Conservation (phyloP, 2,329 filamentous ascomycete genomes). For the Beauveria pseudobassiana region DNA sequence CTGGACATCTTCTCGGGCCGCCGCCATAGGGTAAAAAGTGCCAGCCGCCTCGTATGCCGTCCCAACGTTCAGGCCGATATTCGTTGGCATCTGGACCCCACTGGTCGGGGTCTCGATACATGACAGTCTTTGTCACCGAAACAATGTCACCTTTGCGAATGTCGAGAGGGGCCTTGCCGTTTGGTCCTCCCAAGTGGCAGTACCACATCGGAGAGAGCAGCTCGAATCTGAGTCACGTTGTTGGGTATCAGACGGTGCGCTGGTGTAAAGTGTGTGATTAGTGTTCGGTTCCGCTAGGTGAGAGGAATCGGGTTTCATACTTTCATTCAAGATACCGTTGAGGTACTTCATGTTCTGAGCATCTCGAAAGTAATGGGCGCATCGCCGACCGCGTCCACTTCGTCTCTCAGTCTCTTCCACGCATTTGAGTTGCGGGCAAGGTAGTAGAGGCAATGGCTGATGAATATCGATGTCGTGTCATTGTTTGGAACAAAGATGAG, state of each 20-base stretch:
- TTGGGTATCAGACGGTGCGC: neutral
- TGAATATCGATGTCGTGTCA: slow-evolving; percentile 15
- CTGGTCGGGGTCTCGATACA: slow-evolving; percentile 30
- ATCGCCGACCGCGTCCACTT: neutral
- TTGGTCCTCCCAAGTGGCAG: slow-evolving; percentile 43
- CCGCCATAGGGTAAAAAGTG: slow-evolving; percentile 20
- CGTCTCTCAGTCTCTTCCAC: slow-evolving; percentile 14
- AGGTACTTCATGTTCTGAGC: slow-evolving; percentile 14
- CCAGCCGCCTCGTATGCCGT: slow-evolving; percentile 18
- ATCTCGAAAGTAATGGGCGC: slow-evolving; percentile 17
- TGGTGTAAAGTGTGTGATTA: neutral
- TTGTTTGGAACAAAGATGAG: slow-evolving; percentile 16
- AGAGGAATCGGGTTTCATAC: neutral
- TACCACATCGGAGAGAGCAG: slow-evolving; percentile 30
- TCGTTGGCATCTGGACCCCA: slow-evolving; percentile 31
- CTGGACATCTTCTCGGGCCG: slow-evolving; percentile 20
- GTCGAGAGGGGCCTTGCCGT: slow-evolving; percentile 39
- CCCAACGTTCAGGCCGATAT: slow-evolving; percentile 33
- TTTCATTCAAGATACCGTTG: slow-evolving; percentile 19
- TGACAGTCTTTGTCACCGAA: slow-evolving; percentile 34
- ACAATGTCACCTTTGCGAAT: slow-evolving; percentile 38
- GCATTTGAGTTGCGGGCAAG: slow-evolving; percentile 13
- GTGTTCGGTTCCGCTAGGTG: neutral
- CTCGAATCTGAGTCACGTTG: neutral
- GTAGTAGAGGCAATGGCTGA: slow-evolving; percentile 13